Evolutionary conservation across 305 asterid species (phyloP), one percentile per base, ranked within the genome.

Genomic region (Fraxinus ornus): DNA sequence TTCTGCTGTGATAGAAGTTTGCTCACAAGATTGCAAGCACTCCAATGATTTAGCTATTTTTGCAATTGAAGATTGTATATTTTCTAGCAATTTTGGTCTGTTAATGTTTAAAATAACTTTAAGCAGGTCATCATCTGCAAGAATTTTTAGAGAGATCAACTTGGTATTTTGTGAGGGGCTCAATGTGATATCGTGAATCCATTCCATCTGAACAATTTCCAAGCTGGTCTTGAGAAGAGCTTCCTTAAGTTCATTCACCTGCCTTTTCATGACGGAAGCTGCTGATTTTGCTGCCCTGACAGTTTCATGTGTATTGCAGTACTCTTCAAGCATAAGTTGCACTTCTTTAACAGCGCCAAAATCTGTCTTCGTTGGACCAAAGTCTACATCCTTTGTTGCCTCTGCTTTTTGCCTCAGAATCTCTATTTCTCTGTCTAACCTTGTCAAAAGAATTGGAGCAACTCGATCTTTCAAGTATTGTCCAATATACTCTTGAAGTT

Each of bases 221-320:
- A 95, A 81, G 92, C 90, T 88, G 86, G 95, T 89, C 87, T 92
- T 94, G 44, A 89, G 89, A 83, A 93, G 93, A 84, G 92, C 93
- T 33, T 94, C 98, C 87, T 92, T 93, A 81, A 95, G 90, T 82
- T 93, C 96, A 84, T 89, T 90, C 78, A 94, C 90, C 89, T 90
- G 95, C 88, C 90, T 92, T 89, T 92, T 93, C 98, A 92, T 93
- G 87, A 86, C 85, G 82, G 97, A 91, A 81, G 92, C 95, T 73
- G 97, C 95, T 81, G 95, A 92, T 87, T 89, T 90, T 81, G 97
- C 98, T 2, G 99, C 95, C 89, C 97, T 91, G 83, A 88, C 89
- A 87, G 97, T 95, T 88, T 95, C 98, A 83, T 95, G 97, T 10
- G 96, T 92, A 86, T 89, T 92, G 86, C 97, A 95, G 88, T 93